Conservation (phyloP, 1,139 yeast genomes). For the Protomyces pachydermus region DNA sequence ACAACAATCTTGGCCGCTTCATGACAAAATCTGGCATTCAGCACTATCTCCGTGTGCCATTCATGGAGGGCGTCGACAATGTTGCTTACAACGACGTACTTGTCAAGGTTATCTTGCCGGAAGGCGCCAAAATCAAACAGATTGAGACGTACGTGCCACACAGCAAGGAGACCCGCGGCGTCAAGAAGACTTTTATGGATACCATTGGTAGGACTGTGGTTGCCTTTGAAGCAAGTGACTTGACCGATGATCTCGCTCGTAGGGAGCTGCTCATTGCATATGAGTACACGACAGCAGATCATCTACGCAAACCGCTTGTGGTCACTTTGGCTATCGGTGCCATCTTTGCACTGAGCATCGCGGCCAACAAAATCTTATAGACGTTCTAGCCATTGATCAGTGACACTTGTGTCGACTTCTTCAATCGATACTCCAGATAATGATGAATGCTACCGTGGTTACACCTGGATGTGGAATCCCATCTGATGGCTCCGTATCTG, state of each 20-base stretch:
- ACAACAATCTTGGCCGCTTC: conserved; percentile 52
- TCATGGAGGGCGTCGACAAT: conserved; percentile 68
- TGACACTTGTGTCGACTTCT: conserved; percentile 75
- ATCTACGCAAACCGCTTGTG: conserved; percentile 10
- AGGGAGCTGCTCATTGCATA: conserved; percentile 45
- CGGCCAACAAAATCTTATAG: background rate
- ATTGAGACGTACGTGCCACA: conserved; percentile 50
- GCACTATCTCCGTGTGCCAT: conserved; percentile 62
- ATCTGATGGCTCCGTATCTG: too few species aligned
- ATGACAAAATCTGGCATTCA: conserved; percentile 48
- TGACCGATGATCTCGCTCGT: conserved; percentile 64
- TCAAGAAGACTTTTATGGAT: conserved; percentile 59
- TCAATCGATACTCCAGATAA: conserved; percentile 37
- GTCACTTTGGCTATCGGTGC: conserved; percentile 6
- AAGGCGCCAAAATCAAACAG: conserved; percentile 63
- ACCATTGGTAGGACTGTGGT: conserved; percentile 76
- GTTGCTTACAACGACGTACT: conserved; percentile 60
- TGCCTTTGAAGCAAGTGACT: conserved; percentile 55
- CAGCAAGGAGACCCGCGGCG: conserved; percentile 41
- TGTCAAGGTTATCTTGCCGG: conserved; percentile 73
- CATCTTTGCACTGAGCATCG: background rate
- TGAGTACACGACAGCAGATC: conserved; percentile 4
- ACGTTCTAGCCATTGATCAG: conserved; percentile 80
- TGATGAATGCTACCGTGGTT: too few species aligned
- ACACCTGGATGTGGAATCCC: background rate